Evolutionary conservation across 768 basidiomycete genomes (phyloP).

Genomic region (Boletus rubescentipes): DNA sequence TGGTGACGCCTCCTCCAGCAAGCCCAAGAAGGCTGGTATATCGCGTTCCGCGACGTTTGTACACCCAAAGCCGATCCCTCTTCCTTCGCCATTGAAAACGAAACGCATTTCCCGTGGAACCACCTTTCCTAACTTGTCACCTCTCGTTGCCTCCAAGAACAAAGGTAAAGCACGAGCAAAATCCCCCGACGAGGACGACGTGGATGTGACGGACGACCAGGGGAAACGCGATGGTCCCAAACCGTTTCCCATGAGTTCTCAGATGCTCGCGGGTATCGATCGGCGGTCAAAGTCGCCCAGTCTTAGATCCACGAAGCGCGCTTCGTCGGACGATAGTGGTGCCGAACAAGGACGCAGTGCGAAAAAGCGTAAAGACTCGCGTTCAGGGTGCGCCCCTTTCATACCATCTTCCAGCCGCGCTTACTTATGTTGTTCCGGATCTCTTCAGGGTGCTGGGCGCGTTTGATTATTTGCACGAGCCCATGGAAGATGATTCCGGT

Average conservation of each 20-base stretch:
- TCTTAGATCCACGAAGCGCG: slow-evolving; percentile 26
- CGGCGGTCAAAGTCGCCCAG: slow-evolving; percentile 26
- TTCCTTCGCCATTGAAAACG: slow-evolving; percentile 22
- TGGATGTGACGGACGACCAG: background rate
- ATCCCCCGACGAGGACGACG: background rate
- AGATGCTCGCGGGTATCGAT: slow-evolving; percentile 40
- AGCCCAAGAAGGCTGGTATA: slow-evolving; percentile 9
- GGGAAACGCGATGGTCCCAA: slow-evolving; percentile 5
- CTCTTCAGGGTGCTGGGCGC: slow-evolving; percentile 3
- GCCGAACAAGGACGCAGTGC: slow-evolving; percentile 24
- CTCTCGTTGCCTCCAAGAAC: slow-evolving; percentile 14
- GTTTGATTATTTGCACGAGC: slow-evolving; percentile 19
- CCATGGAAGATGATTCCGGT: slow-evolving; percentile 44
- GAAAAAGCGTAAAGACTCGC: slow-evolving; percentile 36
- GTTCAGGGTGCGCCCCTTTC: slow-evolving; percentile 9
- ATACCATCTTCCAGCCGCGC: slow-evolving; percentile 11
- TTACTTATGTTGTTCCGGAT: slow-evolving; percentile 1
- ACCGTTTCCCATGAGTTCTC: slow-evolving; percentile 53
- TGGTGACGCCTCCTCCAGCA: slow-evolving; percentile 10
- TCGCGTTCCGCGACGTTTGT: slow-evolving; percentile 7
- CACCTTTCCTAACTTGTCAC: slow-evolving; percentile 27
- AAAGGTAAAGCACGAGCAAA: slow-evolving; percentile 21
- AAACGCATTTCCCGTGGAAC: slow-evolving; percentile 7
- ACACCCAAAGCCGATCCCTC: slow-evolving; percentile 9
- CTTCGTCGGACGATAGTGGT: slow-evolving; percentile 35